Evolutionary conservation across 2,329 filamentous ascomycete species (phyloP).

Genomic region (Botrytis aclada): DNA sequence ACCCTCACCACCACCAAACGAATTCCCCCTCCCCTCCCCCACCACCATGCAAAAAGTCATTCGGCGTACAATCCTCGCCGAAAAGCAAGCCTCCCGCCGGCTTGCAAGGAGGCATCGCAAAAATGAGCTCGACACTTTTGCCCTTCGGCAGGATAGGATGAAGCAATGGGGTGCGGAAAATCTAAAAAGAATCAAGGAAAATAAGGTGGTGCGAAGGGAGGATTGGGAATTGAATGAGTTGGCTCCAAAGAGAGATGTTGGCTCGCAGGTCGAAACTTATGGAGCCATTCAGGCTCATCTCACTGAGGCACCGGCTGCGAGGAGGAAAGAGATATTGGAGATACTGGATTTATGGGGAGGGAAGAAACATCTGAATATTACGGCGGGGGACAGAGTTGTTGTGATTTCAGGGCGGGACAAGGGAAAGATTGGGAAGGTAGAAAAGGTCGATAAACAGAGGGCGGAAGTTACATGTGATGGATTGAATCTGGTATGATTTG

Average conservation of each 20-base stretch:
- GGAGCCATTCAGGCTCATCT: conserved; percentile 50
- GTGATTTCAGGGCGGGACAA: conserved; percentile 74
- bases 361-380: conserved; percentile 57
- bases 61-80: conserved; percentile 62
- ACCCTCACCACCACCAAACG: conserved; percentile 12
- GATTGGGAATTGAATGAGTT: conserved; percentile 77
- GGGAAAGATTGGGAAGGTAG: conserved; percentile 78
- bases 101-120: conserved; percentile 39
- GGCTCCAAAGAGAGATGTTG: conserved; percentile 72
- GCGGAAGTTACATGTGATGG: conserved; percentile 61
- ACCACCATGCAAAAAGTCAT: conserved; percentile 66
- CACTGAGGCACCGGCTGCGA: conserved; percentile 35
- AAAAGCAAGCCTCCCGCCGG: conserved; percentile 58
- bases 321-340: conserved; percentile 29
- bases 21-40: conserved; percentile 15
- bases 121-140: conserved; percentile 22
- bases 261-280: conserved; percentile 53
- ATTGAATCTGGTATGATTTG: conserved; percentile 57
- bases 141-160: background rate
- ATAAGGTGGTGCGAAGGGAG: conserved; percentile 60
- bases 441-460: conserved; percentile 49
- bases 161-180: conserved; percentile 8
- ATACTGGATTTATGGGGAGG: conserved; percentile 38
- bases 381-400: conserved; percentile 74
- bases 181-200: conserved; percentile 41